Evolutionary conservation across 1,284 basidiomycete species (phyloP).

Genomic region (Agroathelia rolfsii): DNA sequence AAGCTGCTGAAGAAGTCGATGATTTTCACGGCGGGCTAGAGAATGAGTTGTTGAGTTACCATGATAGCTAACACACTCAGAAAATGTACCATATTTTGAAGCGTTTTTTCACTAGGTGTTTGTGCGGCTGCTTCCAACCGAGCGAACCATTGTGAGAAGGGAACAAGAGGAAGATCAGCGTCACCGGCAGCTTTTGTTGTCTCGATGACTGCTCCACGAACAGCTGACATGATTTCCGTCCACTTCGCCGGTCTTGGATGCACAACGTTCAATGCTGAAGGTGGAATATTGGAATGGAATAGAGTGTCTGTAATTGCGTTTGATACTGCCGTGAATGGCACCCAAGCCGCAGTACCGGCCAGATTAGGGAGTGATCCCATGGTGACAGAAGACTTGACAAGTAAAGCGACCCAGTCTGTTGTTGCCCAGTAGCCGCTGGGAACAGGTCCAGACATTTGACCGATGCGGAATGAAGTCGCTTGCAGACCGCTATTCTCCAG

Average conservation of each 20-base stretch:
- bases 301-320: conserved; percentile 22
- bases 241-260: conserved; percentile 27
- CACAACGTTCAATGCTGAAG: conserved; percentile 22
- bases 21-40: conserved; percentile 27
- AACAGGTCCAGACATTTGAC: no score
- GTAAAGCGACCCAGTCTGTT: no score
- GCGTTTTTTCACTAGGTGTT: conserved; percentile 10
- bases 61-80: no score
- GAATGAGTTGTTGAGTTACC: no score
- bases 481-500: no score
- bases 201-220: conserved; percentile 18
- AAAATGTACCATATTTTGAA: conserved; percentile 16
- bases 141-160: conserved; percentile 23
- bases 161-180: conserved; percentile 17
- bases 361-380: no score
- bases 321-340: conserved; percentile 22
- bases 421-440: no score
- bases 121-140: conserved; percentile 15
- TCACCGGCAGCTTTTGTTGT: conserved; percentile 8
- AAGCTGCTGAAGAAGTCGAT: conserved; percentile 27
- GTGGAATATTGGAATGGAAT: conserved; percentile 11
- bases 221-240: conserved; percentile 16
- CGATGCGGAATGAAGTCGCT: no score
- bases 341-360: no score
- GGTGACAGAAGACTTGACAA: no score